phyloP scores from a whole-genome alignment of 179 eudicot genomes.

The Amaranthus tricolor region DNA sequence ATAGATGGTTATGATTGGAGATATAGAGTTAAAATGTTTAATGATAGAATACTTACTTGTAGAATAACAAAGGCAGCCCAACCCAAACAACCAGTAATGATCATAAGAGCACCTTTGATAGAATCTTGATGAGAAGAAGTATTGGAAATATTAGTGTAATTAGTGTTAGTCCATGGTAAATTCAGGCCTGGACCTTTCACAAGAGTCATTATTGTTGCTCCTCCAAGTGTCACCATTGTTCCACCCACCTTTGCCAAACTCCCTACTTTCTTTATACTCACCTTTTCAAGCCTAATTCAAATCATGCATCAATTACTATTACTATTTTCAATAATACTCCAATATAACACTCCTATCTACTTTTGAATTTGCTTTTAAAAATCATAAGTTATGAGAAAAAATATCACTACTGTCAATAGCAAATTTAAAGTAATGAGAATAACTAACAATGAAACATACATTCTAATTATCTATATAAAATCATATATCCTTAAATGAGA shows the following conservation, averaged over 20 bases:
- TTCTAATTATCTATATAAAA: no score
- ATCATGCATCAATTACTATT: not conserved
- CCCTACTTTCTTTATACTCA: constrained; percentile 40
- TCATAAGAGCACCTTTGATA: constrained; percentile 66
- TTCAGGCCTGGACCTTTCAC: constrained; percentile 46
- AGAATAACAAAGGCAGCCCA: constrained; percentile 69
- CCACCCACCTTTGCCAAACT: constrained; percentile 77
- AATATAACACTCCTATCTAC: no score
- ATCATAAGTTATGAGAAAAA: no score
- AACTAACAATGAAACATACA: no score
- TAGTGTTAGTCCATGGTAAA: constrained; percentile 41
- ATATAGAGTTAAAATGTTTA: no score
- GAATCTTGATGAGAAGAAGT: constrained; percentile 29
- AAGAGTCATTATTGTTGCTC: constrained; percentile 80
- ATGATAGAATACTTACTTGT: constrained; percentile 47
- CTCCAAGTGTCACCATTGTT: constrained; percentile 72
- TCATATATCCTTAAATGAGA: no score
- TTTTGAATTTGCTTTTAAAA: no score
- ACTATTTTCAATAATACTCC: no score
- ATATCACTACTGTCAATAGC: no score
- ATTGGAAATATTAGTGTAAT: not conserved
- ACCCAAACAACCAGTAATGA: constrained; percentile 52
- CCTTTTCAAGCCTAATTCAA: constrained; percentile 64
- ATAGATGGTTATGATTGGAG: no score
- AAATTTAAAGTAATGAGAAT: no score